phyloP scores from a whole-genome alignment of 768 basidiomycete species.

The Hypholoma sublateritium region DNA sequence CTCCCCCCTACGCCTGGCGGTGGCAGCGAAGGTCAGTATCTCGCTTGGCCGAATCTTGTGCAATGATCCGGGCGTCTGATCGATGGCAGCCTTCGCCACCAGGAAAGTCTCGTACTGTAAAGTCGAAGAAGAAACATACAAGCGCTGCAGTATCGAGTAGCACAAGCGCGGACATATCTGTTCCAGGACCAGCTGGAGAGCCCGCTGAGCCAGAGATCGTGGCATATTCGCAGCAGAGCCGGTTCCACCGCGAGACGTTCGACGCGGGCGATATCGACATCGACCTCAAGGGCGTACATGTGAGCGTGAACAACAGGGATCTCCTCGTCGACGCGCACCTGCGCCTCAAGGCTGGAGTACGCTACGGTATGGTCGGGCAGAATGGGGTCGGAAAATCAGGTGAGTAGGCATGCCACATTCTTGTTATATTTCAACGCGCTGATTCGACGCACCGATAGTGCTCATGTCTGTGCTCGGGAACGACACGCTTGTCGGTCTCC shows the following conservation, averaged over 20 bases:
- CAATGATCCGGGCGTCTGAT: too few species aligned
- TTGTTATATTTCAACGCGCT: not conserved
- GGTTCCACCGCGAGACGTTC: constrained; percentile 49
- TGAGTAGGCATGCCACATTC: constrained; percentile 15
- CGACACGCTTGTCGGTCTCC: constrained; percentile 29
- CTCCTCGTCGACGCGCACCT: constrained; percentile 52
- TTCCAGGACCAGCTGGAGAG: too few species aligned
- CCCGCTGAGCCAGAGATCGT: constrained; percentile 22
- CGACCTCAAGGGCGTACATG: constrained; percentile 53
- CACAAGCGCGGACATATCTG: too few species aligned
- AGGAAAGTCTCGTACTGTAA: too few species aligned
- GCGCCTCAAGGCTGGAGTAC: constrained; percentile 47
- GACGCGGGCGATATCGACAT: constrained; percentile 40
- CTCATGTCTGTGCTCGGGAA: constrained; percentile 30
- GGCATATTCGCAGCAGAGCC: constrained; percentile 46
- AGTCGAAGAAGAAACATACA: too few species aligned
- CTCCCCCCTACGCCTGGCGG: too few species aligned
- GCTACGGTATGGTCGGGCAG: constrained; percentile 55
- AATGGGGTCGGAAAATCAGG: constrained; percentile 58
- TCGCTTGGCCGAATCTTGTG: too few species aligned
- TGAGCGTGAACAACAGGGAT: constrained; percentile 51
- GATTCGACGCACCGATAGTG: constrained; percentile 13
- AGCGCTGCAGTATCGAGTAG: too few species aligned
- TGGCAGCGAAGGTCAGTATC: too few species aligned
- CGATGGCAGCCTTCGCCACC: too few species aligned